Conservation (phyloP, 2,329 filamentous ascomycete species). For the Trichoderma sp. region DNA sequence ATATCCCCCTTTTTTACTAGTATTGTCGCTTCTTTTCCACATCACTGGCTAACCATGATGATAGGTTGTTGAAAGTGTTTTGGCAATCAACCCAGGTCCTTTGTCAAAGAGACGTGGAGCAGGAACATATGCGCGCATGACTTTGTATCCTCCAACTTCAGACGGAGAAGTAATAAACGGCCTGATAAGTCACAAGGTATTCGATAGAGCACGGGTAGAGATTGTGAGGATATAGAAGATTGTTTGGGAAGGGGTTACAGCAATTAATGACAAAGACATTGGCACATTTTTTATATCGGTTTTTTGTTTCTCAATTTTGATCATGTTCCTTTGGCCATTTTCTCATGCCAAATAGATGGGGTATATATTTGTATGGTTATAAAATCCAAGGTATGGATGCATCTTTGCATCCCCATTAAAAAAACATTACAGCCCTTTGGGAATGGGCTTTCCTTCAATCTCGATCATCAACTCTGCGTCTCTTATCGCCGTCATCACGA, state of each 20-base stretch:
- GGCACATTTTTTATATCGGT: background rate
- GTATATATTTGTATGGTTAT: slow-evolving; percentile 8
- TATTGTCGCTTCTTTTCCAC: background rate
- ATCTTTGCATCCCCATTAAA: background rate
- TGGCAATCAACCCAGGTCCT: slow-evolving; percentile 87
- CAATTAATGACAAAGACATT: background rate
- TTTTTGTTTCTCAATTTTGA: background rate
- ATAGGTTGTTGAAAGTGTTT: slow-evolving; percentile 85
- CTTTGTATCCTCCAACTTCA: slow-evolving; percentile 65
- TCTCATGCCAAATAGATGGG: slow-evolving; percentile 2
- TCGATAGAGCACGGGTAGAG: slow-evolving; percentile 82
- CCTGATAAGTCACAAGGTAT: slow-evolving; percentile 73
- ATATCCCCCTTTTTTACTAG: background rate
- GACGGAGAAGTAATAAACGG: slow-evolving; percentile 59
- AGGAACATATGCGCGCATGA: slow-evolving; percentile 83
- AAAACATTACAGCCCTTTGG: background rate
- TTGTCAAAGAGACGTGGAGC: slow-evolving; percentile 81
- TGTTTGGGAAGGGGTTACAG: background rate
- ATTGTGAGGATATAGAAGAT: slow-evolving; percentile 69
- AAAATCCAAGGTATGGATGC: background rate
- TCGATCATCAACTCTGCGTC: slow-evolving; percentile 54
- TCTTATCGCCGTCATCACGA: slow-evolving; percentile 60
- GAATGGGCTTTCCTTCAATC: slow-evolving; percentile 25
- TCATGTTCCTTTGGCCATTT: background rate
- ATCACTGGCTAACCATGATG: slow-evolving; percentile 21